These are phyloP conservation scores for Kwoniella mangroviensis DNA, from an alignment of 768 basidiomycete species.

Conservation along the genomic window DNA sequence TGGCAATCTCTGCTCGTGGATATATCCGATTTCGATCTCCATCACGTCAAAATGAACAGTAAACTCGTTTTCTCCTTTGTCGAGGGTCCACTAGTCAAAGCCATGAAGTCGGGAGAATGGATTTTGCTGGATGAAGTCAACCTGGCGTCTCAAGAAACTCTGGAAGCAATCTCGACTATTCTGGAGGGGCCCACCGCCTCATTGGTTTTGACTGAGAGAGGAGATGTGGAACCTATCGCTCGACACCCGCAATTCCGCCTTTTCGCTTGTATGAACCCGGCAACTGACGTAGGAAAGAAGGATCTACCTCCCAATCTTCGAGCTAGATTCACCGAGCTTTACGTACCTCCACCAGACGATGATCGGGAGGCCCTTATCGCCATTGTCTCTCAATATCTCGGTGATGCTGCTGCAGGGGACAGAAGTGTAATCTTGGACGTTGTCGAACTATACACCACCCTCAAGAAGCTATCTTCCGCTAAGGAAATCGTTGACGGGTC, in stretches of 20 bases:
- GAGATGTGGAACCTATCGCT: conserved; percentile 82
- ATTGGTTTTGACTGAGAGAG: conserved; percentile 90
- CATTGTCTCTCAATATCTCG: conserved; percentile 89
- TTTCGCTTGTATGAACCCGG: conserved; percentile 99
- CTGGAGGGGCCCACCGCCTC: conserved; percentile 84
- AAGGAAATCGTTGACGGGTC: conserved; percentile 89
- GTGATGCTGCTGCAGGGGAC: conserved; percentile 78
- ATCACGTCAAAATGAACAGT: conserved; percentile 80
- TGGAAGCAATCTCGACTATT: conserved; percentile 88
- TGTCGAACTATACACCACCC: conserved; percentile 83
- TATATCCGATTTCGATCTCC: conserved; percentile 80
- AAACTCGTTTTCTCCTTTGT: conserved; percentile 94
- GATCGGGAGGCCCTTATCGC: conserved; percentile 85
- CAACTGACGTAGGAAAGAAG: conserved; percentile 97
- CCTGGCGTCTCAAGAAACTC: conserved; percentile 87
- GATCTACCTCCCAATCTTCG: conserved; percentile 91
- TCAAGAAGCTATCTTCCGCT: conserved; percentile 74
- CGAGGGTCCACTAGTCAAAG: conserved; percentile 93
- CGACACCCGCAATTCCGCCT: conserved; percentile 94
- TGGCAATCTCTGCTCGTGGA: conserved; percentile 74
- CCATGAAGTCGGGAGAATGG: conserved; percentile 88
- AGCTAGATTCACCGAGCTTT: conserved; percentile 90
- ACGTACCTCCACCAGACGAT: conserved; percentile 90
- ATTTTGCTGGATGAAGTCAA: conserved; percentile 95
- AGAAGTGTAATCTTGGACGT: conserved; percentile 85